phyloP scores from a whole-genome alignment of 306 rosid species.

The Mucuna pruriens region DNA sequence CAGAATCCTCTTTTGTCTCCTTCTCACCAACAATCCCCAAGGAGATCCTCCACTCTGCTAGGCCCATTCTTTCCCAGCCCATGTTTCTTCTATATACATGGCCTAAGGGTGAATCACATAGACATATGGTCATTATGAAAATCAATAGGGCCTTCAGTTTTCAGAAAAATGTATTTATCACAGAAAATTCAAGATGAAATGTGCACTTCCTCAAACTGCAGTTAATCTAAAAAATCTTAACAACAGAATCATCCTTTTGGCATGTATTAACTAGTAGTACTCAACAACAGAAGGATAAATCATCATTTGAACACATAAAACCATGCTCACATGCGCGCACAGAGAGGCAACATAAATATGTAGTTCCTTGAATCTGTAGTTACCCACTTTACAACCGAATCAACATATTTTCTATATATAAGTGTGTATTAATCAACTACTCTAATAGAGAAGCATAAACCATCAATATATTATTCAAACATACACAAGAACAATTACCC shows the following conservation, averaged over 20 bases:
- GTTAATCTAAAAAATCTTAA: neutral
- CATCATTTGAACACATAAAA: constrained; percentile 6
- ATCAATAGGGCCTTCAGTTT: neutral
- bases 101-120: neutral
- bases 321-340: neutral
- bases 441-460: constrained; percentile 11
- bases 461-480: constrained; percentile 31
- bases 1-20: no score
- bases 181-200: constrained; percentile 6
- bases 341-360: neutral
- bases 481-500: constrained; percentile 4
- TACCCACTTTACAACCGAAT: constrained; percentile 22
- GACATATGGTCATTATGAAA: neutral
- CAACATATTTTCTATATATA: neutral
- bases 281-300: constrained; percentile 8
- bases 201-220: neutral
- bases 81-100: no score
- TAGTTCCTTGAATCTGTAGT: constrained; percentile 26
- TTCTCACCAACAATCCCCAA: no score
- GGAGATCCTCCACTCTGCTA: no score
- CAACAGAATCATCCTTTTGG: neutral
- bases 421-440: neutral
- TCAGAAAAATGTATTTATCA: neutral
- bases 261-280: constrained; percentile 16
- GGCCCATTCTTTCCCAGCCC: no score